These are phyloP conservation scores for Lasiosphaeria miniovina DNA, from an alignment of 495 filamentous ascomycete genomes.

Conservation along the genomic window DNA sequence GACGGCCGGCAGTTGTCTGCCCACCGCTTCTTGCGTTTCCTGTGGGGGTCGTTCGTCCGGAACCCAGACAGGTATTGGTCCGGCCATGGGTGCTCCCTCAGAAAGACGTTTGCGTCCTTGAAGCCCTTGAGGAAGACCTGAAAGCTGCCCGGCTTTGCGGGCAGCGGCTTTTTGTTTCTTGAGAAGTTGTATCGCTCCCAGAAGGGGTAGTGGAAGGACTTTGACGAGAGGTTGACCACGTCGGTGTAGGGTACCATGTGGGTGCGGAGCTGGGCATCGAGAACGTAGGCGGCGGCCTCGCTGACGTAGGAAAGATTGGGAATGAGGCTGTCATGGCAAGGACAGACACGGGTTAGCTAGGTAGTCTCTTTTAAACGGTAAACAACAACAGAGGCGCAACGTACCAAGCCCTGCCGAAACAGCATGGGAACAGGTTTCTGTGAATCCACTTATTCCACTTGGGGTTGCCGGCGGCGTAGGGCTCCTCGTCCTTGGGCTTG, in stretches of 20 bases:
- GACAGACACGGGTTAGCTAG: slow-evolving; percentile 8
- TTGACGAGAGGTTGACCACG: slow-evolving; percentile 89
- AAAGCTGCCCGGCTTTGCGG: slow-evolving; percentile 90
- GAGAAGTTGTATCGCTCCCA: slow-evolving; percentile 91
- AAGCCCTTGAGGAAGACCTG: slow-evolving; percentile 96
- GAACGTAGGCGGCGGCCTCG: slow-evolving; percentile 92
- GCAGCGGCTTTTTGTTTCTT: slow-evolving; percentile 81
- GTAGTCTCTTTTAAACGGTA: too few species aligned
- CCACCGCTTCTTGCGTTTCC: slow-evolving; percentile 71
- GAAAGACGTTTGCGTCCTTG: slow-evolving; percentile 93
- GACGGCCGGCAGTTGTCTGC: slow-evolving; percentile 76
- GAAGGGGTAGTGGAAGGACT: slow-evolving; percentile 96
- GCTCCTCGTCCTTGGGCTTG: slow-evolving; percentile 99
- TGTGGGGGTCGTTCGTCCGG: slow-evolving; percentile 65
- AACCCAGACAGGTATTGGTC: slow-evolving; percentile 82
- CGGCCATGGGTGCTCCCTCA: slow-evolving; percentile 96
- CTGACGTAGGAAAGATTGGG: slow-evolving; percentile 99
- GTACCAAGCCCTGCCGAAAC: slow-evolving; percentile 86
- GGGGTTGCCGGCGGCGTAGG: slow-evolving; percentile 86
- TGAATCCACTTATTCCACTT: slow-evolving; percentile 98
- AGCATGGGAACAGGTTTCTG: slow-evolving; percentile 92
- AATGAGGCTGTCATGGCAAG: slow-evolving; percentile 59
- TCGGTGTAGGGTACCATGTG: slow-evolving; percentile 95
- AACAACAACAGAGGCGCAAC: slow-evolving; percentile 13
- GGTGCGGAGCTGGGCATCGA: slow-evolving; percentile 85